Evolutionary conservation across 345 rosid genomes (phyloP).

Genomic region (Populus pruinosa): DNA sequence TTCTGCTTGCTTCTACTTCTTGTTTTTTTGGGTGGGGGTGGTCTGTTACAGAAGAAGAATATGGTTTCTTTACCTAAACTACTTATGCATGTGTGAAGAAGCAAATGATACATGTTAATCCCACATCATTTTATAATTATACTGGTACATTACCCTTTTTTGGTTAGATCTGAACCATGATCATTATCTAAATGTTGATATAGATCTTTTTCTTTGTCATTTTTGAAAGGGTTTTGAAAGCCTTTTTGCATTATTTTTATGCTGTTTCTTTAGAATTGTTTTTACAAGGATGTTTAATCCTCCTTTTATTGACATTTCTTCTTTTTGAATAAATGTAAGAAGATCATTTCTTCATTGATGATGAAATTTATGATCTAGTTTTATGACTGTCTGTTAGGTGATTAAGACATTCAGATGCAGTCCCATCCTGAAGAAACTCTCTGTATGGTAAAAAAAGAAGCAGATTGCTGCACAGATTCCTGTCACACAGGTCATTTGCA

Average conservation of each 20-base stretch:
- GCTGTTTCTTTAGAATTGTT: too few species aligned
- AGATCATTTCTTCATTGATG: neutral
- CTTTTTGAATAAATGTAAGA: neutral
- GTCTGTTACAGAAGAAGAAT: too few species aligned
- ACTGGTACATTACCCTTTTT: too few species aligned
- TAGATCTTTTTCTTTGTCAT: too few species aligned
- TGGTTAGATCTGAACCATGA: neutral
- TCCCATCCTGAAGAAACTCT: constrained; percentile 31
- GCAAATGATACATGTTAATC: too few species aligned
- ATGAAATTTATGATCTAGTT: neutral
- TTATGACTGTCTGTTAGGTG: constrained; percentile 8
- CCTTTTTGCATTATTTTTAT: too few species aligned
- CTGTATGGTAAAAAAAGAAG: constrained; percentile 35
- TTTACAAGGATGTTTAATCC: neutral
- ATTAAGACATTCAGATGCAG: constrained; percentile 40
- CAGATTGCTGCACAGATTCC: constrained; percentile 28
- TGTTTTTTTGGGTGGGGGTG: too few species aligned
- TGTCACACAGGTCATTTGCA: constrained; percentile 21
- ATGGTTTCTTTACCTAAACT: neutral
- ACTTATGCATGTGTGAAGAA: neutral
- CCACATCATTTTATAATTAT: too few species aligned
- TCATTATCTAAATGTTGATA: neutral
- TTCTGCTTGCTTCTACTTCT: too few species aligned
- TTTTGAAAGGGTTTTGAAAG: neutral
- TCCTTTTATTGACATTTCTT: neutral